A percentile compares a stretch with the other conserved stretches of the same genome.
These are phyloP conservation scores for Monosporascus sp. DNA, from an alignment of 2,329 filamentous ascomycete species.

Conservation along the genomic window DNA sequence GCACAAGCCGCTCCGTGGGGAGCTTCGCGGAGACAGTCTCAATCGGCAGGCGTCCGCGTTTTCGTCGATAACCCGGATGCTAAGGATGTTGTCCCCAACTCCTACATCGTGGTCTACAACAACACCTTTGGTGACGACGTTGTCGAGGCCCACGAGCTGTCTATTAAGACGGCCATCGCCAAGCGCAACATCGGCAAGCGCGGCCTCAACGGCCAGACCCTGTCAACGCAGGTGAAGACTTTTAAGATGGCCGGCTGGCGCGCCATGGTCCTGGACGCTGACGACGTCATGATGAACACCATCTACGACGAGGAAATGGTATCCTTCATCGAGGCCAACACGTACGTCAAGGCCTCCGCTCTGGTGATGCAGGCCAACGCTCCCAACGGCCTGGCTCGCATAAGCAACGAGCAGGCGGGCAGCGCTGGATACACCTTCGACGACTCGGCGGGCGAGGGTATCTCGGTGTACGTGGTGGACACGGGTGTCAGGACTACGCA, in stretches of 20 bases:
- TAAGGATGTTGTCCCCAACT: conserved; percentile 45
- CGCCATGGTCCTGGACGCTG: conserved; percentile 48
- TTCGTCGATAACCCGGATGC: conserved; percentile 46
- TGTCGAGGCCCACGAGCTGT: conserved; percentile 45
- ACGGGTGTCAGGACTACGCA: conserved; percentile 57
- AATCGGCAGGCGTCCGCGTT: conserved; percentile 29
- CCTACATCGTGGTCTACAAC: conserved; percentile 63
- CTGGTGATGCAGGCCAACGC: conserved; percentile 48
- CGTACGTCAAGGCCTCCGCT: conserved; percentile 37
- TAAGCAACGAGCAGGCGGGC: conserved; percentile 40
- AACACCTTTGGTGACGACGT: conserved; percentile 41
- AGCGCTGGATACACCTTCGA: conserved; percentile 45
- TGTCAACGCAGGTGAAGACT: conserved; percentile 43
- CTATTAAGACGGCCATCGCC: conserved; percentile 43
- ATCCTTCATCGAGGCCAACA: conserved; percentile 50
- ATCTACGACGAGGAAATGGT: conserved; percentile 46
- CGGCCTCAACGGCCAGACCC: conserved; percentile 37
- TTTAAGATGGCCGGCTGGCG: conserved; percentile 47
- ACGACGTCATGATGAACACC: conserved; percentile 43
- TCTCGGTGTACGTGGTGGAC: conserved; percentile 60
- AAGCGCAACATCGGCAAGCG: conserved; percentile 55
- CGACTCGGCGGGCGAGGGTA: conserved; percentile 45
- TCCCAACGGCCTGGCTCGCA: conserved; percentile 46
- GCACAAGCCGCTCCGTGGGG: conserved; percentile 14
- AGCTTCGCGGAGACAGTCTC: conserved; percentile 8